A percentile compares a stretch with the other conserved stretches of the same genome.
These are phyloP conservation scores for Daldinia vernicosa DNA, from an alignment of 495 filamentous ascomycete species.

Conservation along the genomic window DNA sequence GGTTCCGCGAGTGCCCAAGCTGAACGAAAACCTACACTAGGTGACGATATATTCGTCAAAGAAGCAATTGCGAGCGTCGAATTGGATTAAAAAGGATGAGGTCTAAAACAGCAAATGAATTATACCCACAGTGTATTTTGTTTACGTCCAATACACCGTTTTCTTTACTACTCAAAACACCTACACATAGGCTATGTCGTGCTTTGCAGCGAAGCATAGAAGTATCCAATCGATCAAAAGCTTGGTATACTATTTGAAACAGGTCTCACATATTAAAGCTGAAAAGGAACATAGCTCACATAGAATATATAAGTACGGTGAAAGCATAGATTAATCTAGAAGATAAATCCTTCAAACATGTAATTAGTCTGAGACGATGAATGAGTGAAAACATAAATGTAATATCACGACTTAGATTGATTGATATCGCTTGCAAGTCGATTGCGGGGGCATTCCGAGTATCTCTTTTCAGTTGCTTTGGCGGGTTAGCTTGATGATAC, in stretches of 20 bases:
- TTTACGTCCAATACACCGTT: background rate
- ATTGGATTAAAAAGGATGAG: slow-evolving; percentile 24
- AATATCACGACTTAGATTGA: background rate
- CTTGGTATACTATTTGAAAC: background rate
- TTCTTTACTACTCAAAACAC: background rate
- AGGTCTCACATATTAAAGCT: background rate
- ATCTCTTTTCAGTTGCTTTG: slow-evolving; percentile 21
- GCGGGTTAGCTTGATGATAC: slow-evolving; percentile 23
- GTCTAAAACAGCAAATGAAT: slow-evolving; percentile 8
- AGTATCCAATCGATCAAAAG: background rate
- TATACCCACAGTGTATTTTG: slow-evolving; percentile 30
- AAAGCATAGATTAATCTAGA: background rate
- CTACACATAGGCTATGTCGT: background rate
- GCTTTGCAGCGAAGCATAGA: background rate
- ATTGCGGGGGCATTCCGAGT: slow-evolving; percentile 5
- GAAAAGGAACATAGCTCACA: background rate
- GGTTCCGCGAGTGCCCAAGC: slow-evolving; percentile 19
- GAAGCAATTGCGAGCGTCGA: slow-evolving; percentile 36
- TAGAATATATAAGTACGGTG: background rate
- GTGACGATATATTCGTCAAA: slow-evolving; percentile 26
- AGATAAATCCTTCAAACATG: background rate
- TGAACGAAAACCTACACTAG: slow-evolving; percentile 14
- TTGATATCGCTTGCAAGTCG: background rate
- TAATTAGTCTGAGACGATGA: background rate
- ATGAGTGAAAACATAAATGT: background rate